Evolutionary conservation across 2,329 filamentous ascomycete genomes (phyloP), one percentile per base, ranked within the genome.

Genomic region (Penicillium paneum): DNA sequence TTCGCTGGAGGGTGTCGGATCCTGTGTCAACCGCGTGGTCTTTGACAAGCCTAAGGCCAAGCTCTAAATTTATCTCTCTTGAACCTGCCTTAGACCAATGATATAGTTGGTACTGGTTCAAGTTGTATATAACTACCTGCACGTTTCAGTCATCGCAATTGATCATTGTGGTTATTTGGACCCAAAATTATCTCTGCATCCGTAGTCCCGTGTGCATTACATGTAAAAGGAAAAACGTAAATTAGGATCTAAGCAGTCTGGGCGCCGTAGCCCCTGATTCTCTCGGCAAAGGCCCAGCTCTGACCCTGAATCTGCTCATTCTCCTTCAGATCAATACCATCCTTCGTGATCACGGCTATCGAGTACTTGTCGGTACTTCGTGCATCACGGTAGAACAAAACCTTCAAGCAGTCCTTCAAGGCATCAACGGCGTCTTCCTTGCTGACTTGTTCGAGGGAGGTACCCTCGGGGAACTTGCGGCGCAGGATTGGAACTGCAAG

Each of bases 211-310:
- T 45, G 48, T 55, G 52, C 35, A 55, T 55, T 54, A 62, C 54
- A 49, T 56, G 42, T 54, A 50, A 44, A 48, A 34, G 19, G 19
- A 41, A 34, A 38, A 19, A 28, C 39, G 19, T 49, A 42, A 49
- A 32, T 31, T 19, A 42, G 19, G 12, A 29, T 52, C 62, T 73
- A 83, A 64, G 78, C 76, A 55, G 78, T 76, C 81, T 97, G 92
- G 26, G 92, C 95, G 58, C 94, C 94, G 72, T 99, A 99, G 41
- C 94, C 94, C 75, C 85, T 88, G 74, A 99, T 97, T 66, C 87
- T 83, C 72, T 97, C 93, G 24, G 94, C 94, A 79, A 99, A 99
- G 48, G 90, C 91, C 94, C 93, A 97, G 83, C 91, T 97, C 83
- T 97, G 93, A 67, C 87, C 83, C 81, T 97, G 92, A 63, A 99